These are phyloP conservation scores for Striga asiatica DNA, from an alignment of 257 asterid genomes.

Conservation along the genomic window DNA sequence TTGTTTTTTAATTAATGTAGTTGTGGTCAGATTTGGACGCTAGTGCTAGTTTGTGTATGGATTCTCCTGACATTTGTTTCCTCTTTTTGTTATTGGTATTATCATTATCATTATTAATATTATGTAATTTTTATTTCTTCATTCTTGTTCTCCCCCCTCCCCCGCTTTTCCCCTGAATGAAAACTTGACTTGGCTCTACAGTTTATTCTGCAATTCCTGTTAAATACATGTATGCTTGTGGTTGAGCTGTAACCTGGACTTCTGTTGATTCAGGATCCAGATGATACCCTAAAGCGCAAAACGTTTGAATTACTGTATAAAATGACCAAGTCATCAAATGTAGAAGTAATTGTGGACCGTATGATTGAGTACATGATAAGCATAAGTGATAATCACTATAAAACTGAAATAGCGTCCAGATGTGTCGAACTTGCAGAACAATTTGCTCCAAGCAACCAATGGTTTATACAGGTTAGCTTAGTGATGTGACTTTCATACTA, in stretches of 20 bases:
- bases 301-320: conserved; percentile 89
- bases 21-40: not conserved
- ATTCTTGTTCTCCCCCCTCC: too few relatives aligned
- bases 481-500: not conserved
- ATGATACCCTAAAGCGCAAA: conserved; percentile 95
- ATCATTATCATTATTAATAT: too few relatives aligned
- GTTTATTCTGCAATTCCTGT: not conserved
- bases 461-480: conserved; percentile 85
- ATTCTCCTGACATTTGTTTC: too few relatives aligned
- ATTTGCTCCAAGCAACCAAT: conserved; percentile 95
- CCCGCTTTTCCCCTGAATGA: too few relatives aligned
- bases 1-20: not conserved
- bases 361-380: conserved; percentile 94
- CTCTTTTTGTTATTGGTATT: too few relatives aligned
- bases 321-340: conserved; percentile 98
- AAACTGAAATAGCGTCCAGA: conserved; percentile 98
- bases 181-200: not conserved
- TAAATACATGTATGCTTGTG: conserved; percentile 9
- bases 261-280: conserved; percentile 67
- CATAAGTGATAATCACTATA: conserved; percentile 78
- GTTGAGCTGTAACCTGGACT: conserved; percentile 7
- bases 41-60: not conserved
- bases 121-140: too few relatives aligned
- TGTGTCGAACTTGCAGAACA: conserved; percentile 98
- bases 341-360: conserved; percentile 93